Evolutionary conservation across 768 basidiomycete species (phyloP).

Genomic region (Leccinum rimulosum): DNA sequence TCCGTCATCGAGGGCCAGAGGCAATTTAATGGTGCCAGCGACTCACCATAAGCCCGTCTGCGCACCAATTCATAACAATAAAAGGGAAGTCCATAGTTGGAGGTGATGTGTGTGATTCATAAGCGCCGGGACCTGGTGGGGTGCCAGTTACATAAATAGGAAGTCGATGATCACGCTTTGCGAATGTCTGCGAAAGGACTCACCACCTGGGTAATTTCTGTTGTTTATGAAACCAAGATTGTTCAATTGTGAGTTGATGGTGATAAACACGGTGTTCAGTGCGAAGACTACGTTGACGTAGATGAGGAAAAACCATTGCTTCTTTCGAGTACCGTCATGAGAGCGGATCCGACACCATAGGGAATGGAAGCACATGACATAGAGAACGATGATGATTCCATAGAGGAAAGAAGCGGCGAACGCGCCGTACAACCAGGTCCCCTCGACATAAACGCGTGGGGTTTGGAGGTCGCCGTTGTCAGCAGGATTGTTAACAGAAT

Average conservation of each 20-base stretch:
- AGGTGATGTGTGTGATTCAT: constrained; percentile 24
- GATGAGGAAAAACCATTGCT: constrained; percentile 27
- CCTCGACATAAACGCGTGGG: no score
- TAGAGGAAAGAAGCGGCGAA: no score
- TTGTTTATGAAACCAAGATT: constrained; percentile 30
- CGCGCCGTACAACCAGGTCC: no score
- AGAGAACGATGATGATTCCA: no score
- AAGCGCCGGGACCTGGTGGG: constrained; percentile 24
- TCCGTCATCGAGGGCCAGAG: not conserved
- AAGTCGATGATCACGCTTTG: no score
- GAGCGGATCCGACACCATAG: not conserved
- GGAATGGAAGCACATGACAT: not conserved
- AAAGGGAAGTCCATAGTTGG: constrained; percentile 26
- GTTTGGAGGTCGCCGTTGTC: no score
- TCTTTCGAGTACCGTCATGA: constrained; percentile 5
- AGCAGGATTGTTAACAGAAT: no score
- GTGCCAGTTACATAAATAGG: no score
- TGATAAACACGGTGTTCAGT: constrained; percentile 28
- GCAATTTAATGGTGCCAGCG: not conserved
- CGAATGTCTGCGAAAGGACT: not conserved
- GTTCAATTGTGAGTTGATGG: constrained; percentile 19
- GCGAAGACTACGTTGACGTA: constrained; percentile 31
- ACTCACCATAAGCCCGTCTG: constrained; percentile 30
- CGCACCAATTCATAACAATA: constrained; percentile 30
- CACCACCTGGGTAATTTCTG: constrained; percentile 32